Evolutionary conservation across 257 asterid species (phyloP).

Genomic region (Rubia yunnanensis): DNA sequence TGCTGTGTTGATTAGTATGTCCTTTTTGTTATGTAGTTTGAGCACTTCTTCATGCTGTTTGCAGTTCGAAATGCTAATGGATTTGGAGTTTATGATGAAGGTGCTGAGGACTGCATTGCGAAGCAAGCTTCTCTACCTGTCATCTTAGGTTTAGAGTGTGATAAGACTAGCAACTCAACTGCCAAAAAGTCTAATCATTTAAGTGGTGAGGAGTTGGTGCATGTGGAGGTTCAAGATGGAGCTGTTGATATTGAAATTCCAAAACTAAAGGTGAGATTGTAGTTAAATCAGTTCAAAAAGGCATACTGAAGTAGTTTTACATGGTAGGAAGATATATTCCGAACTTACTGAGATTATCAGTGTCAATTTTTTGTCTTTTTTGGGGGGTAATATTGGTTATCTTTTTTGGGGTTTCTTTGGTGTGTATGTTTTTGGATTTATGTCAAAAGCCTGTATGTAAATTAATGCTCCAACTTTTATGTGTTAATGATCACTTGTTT

Average conservation of each 20-base stretch:
- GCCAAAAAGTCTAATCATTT: constrained; percentile 17
- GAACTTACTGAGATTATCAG: too few relatives aligned
- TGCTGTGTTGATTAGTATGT: neutral
- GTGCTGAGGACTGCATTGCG: constrained; percentile 22
- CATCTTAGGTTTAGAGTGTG: constrained; percentile 57
- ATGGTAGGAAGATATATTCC: too few relatives aligned
- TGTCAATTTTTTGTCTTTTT: too few relatives aligned
- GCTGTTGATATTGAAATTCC: constrained; percentile 16
- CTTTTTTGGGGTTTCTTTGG: too few relatives aligned
- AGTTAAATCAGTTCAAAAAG: neutral
- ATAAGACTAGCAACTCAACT: constrained; percentile 28
- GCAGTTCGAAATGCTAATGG: constrained; percentile 35
- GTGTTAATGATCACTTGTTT: neutral
- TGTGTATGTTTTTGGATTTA: too few relatives aligned
- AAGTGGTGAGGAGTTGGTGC: constrained; percentile 18
- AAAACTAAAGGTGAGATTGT: constrained; percentile 28
- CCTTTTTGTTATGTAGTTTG: neutral
- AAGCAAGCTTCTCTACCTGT: constrained; percentile 29
- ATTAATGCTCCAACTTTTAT: neutral
- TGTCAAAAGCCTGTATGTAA: neutral
- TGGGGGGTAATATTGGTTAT: too few relatives aligned
- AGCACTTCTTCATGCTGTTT: constrained; percentile 18
- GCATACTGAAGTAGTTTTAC: too few relatives aligned
- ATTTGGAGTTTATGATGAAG: constrained; percentile 27
- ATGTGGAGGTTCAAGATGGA: constrained; percentile 25